Base-by-base conservation (phyloP, 306 rosid genomes). In the Quercus suber region DNA sequence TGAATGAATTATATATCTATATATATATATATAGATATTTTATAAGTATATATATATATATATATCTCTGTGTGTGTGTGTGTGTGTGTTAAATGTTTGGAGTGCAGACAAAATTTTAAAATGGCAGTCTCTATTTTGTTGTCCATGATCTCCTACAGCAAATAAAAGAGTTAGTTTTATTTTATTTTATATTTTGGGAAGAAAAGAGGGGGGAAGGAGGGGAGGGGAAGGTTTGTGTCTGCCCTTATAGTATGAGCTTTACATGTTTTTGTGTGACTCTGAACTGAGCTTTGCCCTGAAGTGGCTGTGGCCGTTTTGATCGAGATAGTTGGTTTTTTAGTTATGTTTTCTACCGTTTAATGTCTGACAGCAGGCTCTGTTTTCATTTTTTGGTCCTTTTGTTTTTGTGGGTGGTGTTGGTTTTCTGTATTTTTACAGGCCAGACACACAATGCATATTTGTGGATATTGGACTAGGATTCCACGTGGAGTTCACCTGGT, bases 401-500 rank as follows among this genome's bases (percentile, higher is more conserved):
- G 27, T 11, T n/a, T 51, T 18, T 5, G 25, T n/a, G 20, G 18
- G 21, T 1, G 3, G 12, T 30, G 69, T n/a, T 3, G 23, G 12
- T 9, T 4, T 19, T 28, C 31, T 70, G 43, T 25, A 58, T 82
- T 80, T 74, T 79, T 76, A 53, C 90, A 93, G 98, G 86, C 93
- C 98, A 64, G 90, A 91, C 69, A 90, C 98, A 8, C 89, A 58
- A 27, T 83, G 10, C 76, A 86, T 95, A 86, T 89, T 95, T 78
- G 96, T 95, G 78, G 99, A 93, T 85, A 21, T 93, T 81, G 99
- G 99, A 68, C 86, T 91, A 55, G 99, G 97, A 85, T 93, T 95
- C 84, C 99, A 95, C 21, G 98, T 91, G 65, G 98, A 95, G 89
- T 91, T 95, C 85, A 88, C 98, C 78, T 95, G 96, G 97, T 77